These are phyloP conservation scores for Melastoma malabathricum DNA, from an alignment of 345 rosid genomes.

Conservation along the genomic window DNA sequence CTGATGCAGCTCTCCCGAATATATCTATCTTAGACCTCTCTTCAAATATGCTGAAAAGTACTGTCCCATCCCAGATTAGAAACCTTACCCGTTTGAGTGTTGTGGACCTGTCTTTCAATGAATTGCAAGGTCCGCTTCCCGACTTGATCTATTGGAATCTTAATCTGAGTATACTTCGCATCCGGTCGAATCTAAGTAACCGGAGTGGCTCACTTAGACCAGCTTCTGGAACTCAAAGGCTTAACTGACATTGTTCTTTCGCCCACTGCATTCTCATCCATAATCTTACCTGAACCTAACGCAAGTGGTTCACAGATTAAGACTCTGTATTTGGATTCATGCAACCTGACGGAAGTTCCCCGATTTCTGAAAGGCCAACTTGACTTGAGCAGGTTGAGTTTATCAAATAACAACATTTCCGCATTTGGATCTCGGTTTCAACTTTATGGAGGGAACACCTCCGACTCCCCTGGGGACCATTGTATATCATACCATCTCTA, in stretches of 20 bases:
- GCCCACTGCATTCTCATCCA: slow-evolving; percentile 1
- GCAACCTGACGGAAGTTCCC: slow-evolving; percentile 11
- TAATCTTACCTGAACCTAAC: neutral
- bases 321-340: slow-evolving; percentile 2
- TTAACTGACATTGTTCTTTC: neutral
- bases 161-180: neutral
- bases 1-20: neutral
- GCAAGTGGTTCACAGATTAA: neutral
- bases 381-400: neutral
- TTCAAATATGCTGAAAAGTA: neutral
- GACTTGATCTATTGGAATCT: neutral
- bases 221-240: neutral
- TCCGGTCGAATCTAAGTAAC: neutral
- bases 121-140: slow-evolving; percentile 6
- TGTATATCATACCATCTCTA: neutral
- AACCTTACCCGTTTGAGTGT: neutral
- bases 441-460: slow-evolving; percentile 6
- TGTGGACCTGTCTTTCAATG: neutral
- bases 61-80: neutral
- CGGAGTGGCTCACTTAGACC: slow-evolving; percentile 1
- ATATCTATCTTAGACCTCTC: neutral
- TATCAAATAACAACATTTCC: slow-evolving; percentile 2
- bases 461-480: neutral
- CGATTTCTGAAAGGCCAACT: slow-evolving; percentile 8
- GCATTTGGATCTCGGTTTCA: neutral